Conservation (phyloP, 2,329 filamentous ascomycete genomes). For the Fusarium subtropicale region DNA sequence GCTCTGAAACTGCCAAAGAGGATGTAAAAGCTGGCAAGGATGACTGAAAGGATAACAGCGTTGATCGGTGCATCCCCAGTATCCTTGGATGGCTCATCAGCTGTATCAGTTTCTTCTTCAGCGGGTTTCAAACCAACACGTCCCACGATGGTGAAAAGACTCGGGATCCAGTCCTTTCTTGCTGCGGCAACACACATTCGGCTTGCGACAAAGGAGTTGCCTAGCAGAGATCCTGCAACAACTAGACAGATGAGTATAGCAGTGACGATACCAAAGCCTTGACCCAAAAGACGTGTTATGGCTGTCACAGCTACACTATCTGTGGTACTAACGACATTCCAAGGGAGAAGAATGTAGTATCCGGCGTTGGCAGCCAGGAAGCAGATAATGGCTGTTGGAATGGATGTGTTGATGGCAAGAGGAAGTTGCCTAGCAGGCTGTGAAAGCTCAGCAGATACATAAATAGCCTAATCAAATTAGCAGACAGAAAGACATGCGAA, state of each 20-base stretch:
- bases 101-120: background rate
- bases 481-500: no score
- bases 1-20: slow-evolving; percentile 70
- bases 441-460: slow-evolving; percentile 65
- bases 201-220: slow-evolving; percentile 71
- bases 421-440: slow-evolving; percentile 66
- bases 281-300: slow-evolving; percentile 66
- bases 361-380: slow-evolving; percentile 71
- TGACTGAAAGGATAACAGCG: slow-evolving; percentile 62
- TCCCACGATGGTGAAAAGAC: slow-evolving; percentile 59
- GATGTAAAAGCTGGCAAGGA: slow-evolving; percentile 68
- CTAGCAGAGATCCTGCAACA: slow-evolving; percentile 70
- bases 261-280: slow-evolving; percentile 63
- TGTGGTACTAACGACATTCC: slow-evolving; percentile 67
- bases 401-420: slow-evolving; percentile 69
- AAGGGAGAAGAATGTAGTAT: slow-evolving; percentile 72
- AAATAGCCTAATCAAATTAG: slow-evolving; percentile 58
- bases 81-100: slow-evolving; percentile 10
- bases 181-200: slow-evolving; percentile 71
- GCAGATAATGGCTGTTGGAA: slow-evolving; percentile 69
- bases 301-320: slow-evolving; percentile 73
- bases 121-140: slow-evolving; percentile 51
- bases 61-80: slow-evolving; percentile 66
- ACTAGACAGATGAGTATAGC: slow-evolving; percentile 70
- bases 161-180: slow-evolving; percentile 63